These are phyloP conservation scores for Massarina eburnea DNA, from an alignment of 2,329 filamentous ascomycete species.

Conservation along the genomic window DNA sequence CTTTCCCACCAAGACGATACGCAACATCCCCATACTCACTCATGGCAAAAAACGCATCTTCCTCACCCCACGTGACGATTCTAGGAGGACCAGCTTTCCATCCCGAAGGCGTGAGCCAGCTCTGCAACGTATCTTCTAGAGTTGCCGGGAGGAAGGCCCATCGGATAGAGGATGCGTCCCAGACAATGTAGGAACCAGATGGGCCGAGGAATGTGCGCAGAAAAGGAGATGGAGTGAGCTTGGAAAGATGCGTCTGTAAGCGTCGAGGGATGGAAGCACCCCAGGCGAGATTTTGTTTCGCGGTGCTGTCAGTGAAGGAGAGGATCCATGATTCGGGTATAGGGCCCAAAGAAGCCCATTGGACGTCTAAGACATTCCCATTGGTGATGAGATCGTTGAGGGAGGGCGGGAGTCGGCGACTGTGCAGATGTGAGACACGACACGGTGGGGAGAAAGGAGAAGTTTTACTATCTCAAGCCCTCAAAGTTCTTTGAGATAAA, in stretches of 20 bases:
- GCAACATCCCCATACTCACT: conserved; percentile 40
- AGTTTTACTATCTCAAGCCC: conserved; percentile 34
- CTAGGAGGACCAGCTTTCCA: conserved; percentile 40
- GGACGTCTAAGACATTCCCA: conserved; percentile 27
- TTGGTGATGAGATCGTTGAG: conserved; percentile 28
- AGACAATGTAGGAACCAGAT: conserved; percentile 35
- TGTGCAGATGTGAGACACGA: conserved; percentile 9
- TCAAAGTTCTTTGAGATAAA: conserved; percentile 35
- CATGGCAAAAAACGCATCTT: conserved; percentile 39
- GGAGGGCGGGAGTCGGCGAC: conserved; percentile 31
- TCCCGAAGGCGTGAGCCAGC: conserved; percentile 40
- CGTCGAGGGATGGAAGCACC: conserved; percentile 24
- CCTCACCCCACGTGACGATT: conserved; percentile 33
- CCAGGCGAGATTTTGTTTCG: conserved; percentile 31
- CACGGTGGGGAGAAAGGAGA: not conserved
- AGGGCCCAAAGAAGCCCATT: conserved; percentile 36
- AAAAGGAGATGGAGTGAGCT: conserved; percentile 31
- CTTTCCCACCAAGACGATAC: conserved; percentile 20
- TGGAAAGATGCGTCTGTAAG: conserved; percentile 22
- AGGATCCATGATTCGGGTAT: conserved; percentile 37
- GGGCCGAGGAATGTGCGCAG: conserved; percentile 36
- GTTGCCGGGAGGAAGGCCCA: conserved; percentile 30
- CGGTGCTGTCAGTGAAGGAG: conserved; percentile 29
- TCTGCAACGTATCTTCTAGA: conserved; percentile 36
- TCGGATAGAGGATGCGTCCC: conserved; percentile 36